These are phyloP conservation scores for Cyberlindnera galapagoensis DNA, from an alignment of 805 yeast genomes.

Conservation along the genomic window DNA sequence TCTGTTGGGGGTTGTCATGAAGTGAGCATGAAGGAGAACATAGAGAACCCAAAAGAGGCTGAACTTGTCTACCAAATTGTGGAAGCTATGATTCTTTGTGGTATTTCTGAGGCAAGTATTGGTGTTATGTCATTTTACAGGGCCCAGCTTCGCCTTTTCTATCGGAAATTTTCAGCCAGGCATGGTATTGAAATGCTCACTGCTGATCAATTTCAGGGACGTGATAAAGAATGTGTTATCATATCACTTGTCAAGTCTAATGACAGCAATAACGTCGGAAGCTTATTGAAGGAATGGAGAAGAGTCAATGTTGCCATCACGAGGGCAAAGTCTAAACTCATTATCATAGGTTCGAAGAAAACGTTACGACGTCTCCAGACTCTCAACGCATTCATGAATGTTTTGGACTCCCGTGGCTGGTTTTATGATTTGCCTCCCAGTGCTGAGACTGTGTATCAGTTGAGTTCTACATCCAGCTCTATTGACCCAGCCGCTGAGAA, in stretches of 20 bases:
- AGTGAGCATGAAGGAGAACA: constrained; percentile 50
- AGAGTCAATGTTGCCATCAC: constrained; percentile 93
- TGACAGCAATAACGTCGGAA: constrained; percentile 58
- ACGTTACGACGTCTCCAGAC: constrained; percentile 50
- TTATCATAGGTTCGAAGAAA: constrained; percentile 71
- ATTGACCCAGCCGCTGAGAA: constrained; percentile 1
- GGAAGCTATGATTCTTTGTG: constrained; percentile 48
- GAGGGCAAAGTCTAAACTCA: constrained; percentile 76
- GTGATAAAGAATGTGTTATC: constrained; percentile 88
- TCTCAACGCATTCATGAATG: constrained; percentile 51
- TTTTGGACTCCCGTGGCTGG: constrained; percentile 59
- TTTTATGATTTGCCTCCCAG: constrained; percentile 45
- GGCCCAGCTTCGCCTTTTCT: constrained; percentile 60
- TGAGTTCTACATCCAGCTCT: constrained; percentile 1
- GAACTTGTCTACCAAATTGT: constrained; percentile 56
- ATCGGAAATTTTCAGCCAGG: constrained; percentile 23
- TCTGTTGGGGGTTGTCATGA: constrained; percentile 48
- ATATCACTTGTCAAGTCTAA: constrained; percentile 88
- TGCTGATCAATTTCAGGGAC: constrained; percentile 93
- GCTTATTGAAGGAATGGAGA: constrained; percentile 80
- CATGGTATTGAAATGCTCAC: constrained; percentile 71
- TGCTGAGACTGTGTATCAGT: constrained; percentile 10
- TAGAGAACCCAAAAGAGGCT: constrained; percentile 72
- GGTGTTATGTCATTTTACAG: constrained; percentile 90
- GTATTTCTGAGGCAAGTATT: constrained; percentile 51